Base-by-base conservation (phyloP, 2,329 filamentous ascomycete genomes). In the Torrubiellomyces zombiae region DNA sequence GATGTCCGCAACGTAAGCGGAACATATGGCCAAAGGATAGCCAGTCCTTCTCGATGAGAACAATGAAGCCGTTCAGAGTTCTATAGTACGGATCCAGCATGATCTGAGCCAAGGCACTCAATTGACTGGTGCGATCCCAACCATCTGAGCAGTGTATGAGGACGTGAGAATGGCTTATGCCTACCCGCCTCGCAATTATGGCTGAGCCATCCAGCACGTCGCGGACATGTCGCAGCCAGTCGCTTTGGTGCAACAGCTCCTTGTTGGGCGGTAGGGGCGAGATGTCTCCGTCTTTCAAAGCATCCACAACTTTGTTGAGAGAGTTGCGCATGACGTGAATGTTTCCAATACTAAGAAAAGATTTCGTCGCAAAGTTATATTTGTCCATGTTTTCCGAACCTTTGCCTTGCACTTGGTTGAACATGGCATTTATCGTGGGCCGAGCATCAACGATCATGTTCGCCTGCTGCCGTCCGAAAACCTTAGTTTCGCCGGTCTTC, bases 11-110 rank as follows among this genome's bases (percentile, higher is more conserved):
- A n/a, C 89, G 74, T 40, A 93, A 72, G 27, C 83, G 73, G 52
- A 98, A 98, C 75, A 93, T 94, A 51, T 98, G 86, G 2, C 89
- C 89, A 53, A 94, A 98, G 0, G 86, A 89, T 9, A 98, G 55
- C 81, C 89, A 98, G 44, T 98, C 89, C 48, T 98, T 98, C 50
- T 98, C 89, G 3, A 98, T 67, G 6, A 98, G 58, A 3, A 92
- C 74, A 38, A 95, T 85, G 48, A 95, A 98, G 1, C 89, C 89
- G 38, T 94, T 78, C 24, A 98, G 58, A 0, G 89, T 95, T 25
- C 89, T 72, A 48, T 83, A 98, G 50, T 92, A 94, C 1, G 89
- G 89, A 43, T 98, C 89, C 7, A 98, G 65, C 58, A 93, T 86
- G 19, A 98, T 64, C 52, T 98, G 85, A 28, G 83, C 76, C 28